These are phyloP conservation scores for Globisporangium canariense DNA, from an alignment of 352 stramenopile species.

Conservation along the genomic window DNA sequence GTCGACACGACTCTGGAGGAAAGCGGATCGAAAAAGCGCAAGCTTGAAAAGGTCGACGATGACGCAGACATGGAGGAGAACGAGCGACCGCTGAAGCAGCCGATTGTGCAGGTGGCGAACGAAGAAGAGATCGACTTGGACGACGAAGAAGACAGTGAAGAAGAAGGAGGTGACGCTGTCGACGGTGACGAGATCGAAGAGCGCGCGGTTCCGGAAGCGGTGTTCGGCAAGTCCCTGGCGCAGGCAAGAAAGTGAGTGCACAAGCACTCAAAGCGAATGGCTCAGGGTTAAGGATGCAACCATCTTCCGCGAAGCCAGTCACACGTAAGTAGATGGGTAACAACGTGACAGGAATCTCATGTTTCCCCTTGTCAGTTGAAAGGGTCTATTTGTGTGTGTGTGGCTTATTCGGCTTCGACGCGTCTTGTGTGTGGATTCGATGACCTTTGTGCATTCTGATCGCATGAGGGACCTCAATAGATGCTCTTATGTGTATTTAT, in stretches of 20 bases:
- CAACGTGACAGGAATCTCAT: background rate
- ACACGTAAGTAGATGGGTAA: conserved; percentile 6
- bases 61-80: conserved; percentile 46
- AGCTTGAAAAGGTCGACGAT: conserved; percentile 46
- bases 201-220: conserved; percentile 45
- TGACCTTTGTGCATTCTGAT: background rate
- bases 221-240: conserved; percentile 27
- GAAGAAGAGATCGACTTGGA: conserved; percentile 94
- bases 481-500: conserved; percentile 4
- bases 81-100: conserved; percentile 69
- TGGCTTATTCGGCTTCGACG: background rate
- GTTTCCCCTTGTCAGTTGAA: background rate
- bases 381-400: background rate
- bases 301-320: background rate
- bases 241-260: conserved; percentile 5
- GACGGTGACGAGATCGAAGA: conserved; percentile 40
- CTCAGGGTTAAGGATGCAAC: background rate
- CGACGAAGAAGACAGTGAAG: conserved; percentile 65
- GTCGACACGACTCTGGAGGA: conserved; percentile 45
- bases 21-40: conserved; percentile 52
- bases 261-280: background rate
- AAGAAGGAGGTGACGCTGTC: conserved; percentile 8
- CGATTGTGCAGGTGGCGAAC: conserved; percentile 68
- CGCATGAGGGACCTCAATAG: background rate
- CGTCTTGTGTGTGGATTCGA: background rate